Conservation (phyloP, 495 filamentous ascomycete genomes). For the Penicillium atrosanguineum region DNA sequence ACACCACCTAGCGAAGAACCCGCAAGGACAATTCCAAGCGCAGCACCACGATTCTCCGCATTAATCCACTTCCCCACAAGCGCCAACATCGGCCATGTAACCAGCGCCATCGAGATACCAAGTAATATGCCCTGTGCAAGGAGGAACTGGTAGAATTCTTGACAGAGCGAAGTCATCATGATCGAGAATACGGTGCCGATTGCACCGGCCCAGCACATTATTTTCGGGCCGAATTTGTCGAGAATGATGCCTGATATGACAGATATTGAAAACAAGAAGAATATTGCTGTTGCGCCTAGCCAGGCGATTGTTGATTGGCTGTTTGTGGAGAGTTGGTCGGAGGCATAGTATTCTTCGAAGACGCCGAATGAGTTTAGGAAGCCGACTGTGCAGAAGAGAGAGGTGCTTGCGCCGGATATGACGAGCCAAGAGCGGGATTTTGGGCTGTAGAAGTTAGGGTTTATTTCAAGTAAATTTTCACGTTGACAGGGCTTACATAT, state of each 20-base stretch:
- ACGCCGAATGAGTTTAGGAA: conserved; percentile 63
- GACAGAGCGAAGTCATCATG: conserved; percentile 60
- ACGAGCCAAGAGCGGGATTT: conserved; percentile 20
- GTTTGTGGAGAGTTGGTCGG: conserved; percentile 43
- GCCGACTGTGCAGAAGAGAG: conserved; percentile 54
- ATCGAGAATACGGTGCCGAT: conserved; percentile 38
- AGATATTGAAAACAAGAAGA: conserved; percentile 39
- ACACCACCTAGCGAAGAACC: conserved; percentile 60
- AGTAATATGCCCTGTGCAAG: conserved; percentile 59
- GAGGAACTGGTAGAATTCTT: conserved; percentile 59
- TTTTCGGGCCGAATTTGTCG: conserved; percentile 38
- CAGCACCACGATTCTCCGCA: conserved; percentile 45
- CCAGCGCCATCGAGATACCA: conserved; percentile 48
- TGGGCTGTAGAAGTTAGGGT: not conserved
- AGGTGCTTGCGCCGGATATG: conserved; percentile 27
- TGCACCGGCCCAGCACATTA: conserved; percentile 27
- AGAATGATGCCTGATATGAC: conserved; percentile 33
- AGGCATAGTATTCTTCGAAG: conserved; percentile 61
- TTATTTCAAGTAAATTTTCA: not conserved
- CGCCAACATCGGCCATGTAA: conserved; percentile 51
- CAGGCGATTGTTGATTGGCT: conserved; percentile 55
- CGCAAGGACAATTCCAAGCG: conserved; percentile 52
- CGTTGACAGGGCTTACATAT: not conserved
- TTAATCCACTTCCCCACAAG: conserved; percentile 55
- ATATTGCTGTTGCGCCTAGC: conserved; percentile 54